Base-by-base conservation (phyloP, 225 moss, liverwort and hornwort species). In the Lunularia cruciata region DNA sequence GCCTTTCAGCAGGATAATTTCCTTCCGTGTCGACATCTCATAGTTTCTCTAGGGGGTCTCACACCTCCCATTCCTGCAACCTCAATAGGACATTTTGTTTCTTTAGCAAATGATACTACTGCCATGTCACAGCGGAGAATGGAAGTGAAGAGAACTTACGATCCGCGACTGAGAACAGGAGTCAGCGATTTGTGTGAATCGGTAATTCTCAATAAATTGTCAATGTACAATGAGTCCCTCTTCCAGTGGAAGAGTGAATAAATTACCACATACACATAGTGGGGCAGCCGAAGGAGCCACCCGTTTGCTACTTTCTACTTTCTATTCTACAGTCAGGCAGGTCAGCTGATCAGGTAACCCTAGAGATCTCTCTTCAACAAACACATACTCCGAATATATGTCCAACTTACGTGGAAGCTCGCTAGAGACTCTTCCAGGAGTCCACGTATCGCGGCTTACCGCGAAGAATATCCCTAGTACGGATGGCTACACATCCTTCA, bases 261-360 rank as follows among this genome's bases (percentile, higher is more conserved):
- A 57, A 43, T n/a, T 69, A 25, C 51, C 43, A 38, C 25, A 37
- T 46, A 59, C 47, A 28, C 47, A 55, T 36, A 12, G 54, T 63
- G 42, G 75, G 59, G 18, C 35, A 31, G 38, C 38, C 37, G 63
- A 30, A 25, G 6, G 64, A 31, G 26, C 55, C 63, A 62, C 28
- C 67, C 35, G 13, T 48, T 49, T 48, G 3, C 32, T 68, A 19
- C 23, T 19, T 45, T 30, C 60, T 67, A 32, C 35, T 57, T n/a
- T 19, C 53, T 38, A 76, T 70, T 70, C 70, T 76, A 76, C 70
- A 69, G 39, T 55, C 25, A 26, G 60, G 51, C 63, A 42, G 70
- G 37, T 70, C 70, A 64, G 65, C 65, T 47, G 25, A 30, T 31
- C 65, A 43, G 52, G 64, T 46, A 65, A 47, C 57, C 48, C 57